phyloP scores from a whole-genome alignment of 2,329 filamentous ascomycete species.

The Lachnellula subtilissima region DNA sequence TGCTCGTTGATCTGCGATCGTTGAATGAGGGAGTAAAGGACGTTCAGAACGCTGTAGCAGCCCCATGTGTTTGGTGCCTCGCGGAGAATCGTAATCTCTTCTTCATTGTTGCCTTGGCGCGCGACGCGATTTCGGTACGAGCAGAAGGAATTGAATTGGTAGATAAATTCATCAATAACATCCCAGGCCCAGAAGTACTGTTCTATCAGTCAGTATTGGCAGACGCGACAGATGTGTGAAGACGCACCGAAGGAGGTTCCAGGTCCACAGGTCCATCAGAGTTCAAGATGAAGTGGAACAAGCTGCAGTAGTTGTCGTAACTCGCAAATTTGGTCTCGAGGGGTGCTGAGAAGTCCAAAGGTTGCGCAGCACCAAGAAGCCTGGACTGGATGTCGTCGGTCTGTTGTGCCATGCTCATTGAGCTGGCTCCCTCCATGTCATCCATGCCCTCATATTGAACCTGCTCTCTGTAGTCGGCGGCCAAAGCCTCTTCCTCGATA shows the following conservation, averaged over 20 bases:
- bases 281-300: slow-evolving; percentile 99
- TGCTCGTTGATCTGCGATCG: slow-evolving; percentile 98
- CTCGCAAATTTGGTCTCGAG: slow-evolving; percentile 97
- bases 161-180: slow-evolving; percentile 99
- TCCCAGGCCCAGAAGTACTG: slow-evolving; percentile 99
- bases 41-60: slow-evolving; percentile 98
- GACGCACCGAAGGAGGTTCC: slow-evolving; percentile 85
- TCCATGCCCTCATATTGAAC: slow-evolving; percentile 87
- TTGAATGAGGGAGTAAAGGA: slow-evolving; percentile 98
- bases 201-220: slow-evolving; percentile 17
- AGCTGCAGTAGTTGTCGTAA: slow-evolving; percentile 98
- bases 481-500: slow-evolving; percentile 91
- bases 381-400: slow-evolving; percentile 90
- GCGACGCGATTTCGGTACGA: slow-evolving; percentile 92
- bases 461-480: slow-evolving; percentile 93
- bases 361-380: slow-evolving; percentile 85
- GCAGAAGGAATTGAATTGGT: slow-evolving; percentile 99
- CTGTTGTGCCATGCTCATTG: slow-evolving; percentile 65
- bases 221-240: slow-evolving; percentile 23
- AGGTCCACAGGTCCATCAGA: slow-evolving; percentile 98
- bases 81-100: slow-evolving; percentile 84
- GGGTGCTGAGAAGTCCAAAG: slow-evolving; percentile 91
- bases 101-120: slow-evolving; percentile 75
- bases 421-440: slow-evolving; percentile 71
- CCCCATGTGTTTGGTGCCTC: slow-evolving; percentile 99